Evolutionary conservation across 2,329 filamentous ascomycete genomes (phyloP).

Genomic region (Beauveria bassiana): DNA sequence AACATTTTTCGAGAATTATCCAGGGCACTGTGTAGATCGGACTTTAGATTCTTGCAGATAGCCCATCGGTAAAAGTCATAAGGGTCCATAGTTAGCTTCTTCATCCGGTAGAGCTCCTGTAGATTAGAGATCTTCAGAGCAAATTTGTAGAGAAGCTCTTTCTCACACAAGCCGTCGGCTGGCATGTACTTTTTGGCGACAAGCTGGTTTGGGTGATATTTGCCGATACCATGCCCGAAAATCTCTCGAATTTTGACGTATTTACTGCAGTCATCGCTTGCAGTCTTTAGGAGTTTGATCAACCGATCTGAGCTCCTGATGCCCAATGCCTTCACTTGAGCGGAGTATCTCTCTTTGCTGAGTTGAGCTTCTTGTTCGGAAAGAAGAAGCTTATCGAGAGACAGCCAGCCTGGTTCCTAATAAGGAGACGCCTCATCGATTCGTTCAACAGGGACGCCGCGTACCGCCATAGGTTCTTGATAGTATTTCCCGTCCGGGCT

Average conservation of each 20-base stretch:
- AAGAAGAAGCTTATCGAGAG: constrained; percentile 22
- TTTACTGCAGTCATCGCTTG: constrained; percentile 25
- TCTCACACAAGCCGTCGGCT: constrained; percentile 23
- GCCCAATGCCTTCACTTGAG: neutral
- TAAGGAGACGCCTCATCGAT: constrained; percentile 23
- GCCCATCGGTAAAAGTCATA: constrained; percentile 29
- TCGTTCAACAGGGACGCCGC: constrained; percentile 20
- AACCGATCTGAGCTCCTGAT: neutral
- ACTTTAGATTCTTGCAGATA: neutral
- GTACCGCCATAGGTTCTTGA: constrained; percentile 18
- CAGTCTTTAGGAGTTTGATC: constrained; percentile 16
- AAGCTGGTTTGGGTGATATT: constrained; percentile 31
- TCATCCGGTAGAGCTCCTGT: constrained; percentile 16
- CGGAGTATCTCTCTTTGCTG: constrained; percentile 13
- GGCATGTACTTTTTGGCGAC: constrained; percentile 26
- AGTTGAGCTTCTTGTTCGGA: constrained; percentile 18
- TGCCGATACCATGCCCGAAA: constrained; percentile 20
- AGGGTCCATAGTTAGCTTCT: constrained; percentile 27
- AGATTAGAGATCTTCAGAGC: constrained; percentile 27
- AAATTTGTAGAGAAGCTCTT: constrained; percentile 28
- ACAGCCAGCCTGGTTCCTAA: constrained; percentile 25
- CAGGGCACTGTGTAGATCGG: neutral
- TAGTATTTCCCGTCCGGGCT: constrained; percentile 20
- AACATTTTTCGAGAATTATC: neutral
- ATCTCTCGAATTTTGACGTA: constrained; percentile 27